Percentiles rank a stretch among this genome's conserved stretches.
phyloP scores from a whole-genome alignment of 1,284 basidiomycete species.

The Cystobasidiaceae sp. region DNA sequence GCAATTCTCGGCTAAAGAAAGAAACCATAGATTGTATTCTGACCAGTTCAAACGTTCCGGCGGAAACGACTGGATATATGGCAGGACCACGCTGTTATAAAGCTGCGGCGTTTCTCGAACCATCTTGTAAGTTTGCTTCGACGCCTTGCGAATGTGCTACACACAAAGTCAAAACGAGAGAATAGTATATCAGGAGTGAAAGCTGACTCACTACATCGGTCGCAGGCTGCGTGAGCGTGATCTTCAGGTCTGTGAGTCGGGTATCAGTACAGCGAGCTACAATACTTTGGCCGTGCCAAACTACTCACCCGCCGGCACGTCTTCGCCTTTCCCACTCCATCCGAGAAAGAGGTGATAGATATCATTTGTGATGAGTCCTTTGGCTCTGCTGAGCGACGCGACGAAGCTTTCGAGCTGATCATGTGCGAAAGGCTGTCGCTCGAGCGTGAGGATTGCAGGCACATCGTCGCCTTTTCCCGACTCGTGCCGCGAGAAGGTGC shows the following conservation, averaged over 20 bases:
- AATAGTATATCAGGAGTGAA: neutral
- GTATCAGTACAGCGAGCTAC: neutral
- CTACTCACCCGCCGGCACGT: constrained; percentile 21
- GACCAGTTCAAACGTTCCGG: constrained; percentile 74
- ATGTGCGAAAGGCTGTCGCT: constrained; percentile 54
- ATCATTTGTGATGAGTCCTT: constrained; percentile 40
- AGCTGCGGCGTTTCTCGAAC: constrained; percentile 73
- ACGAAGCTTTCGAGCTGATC: neutral
- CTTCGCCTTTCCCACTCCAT: constrained; percentile 32
- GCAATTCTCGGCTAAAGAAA: neutral
- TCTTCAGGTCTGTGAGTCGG: constrained; percentile 54
- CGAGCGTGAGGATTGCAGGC: constrained; percentile 58
- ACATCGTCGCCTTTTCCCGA: constrained; percentile 41
- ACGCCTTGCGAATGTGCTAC: constrained; percentile 60
- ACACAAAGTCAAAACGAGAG: neutral
- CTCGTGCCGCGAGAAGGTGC: constrained; percentile 45
- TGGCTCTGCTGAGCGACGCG: neutral
- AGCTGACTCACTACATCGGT: constrained; percentile 56
- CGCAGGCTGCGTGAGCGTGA: constrained; percentile 74
- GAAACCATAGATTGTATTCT: constrained; percentile 34
- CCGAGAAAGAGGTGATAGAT: constrained; percentile 41
- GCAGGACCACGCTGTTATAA: constrained; percentile 64
- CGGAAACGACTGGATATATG: constrained; percentile 72
- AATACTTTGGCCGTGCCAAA: neutral
- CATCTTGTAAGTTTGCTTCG: constrained; percentile 64